These are phyloP conservation scores for Cucumis sativus DNA, from an alignment of 306 rosid genomes.

Conservation along the genomic window Cucumber_9930_V3 NC_026655.2:15793001-15793500, in stretches of 20 bases:
- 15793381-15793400: neutral
- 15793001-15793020: neutral
- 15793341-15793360: neutral
- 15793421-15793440: slow-evolving; percentile 87
- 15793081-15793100: slow-evolving; percentile 15
- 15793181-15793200: slow-evolving; percentile 47
- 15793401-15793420: slow-evolving; percentile 26
- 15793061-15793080: slow-evolving; percentile 1
- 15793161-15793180: slow-evolving; percentile 33
- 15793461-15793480: slow-evolving; percentile 71
- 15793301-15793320: neutral
- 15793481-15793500: slow-evolving; percentile 52
- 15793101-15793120: slow-evolving; percentile 39
- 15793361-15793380: neutral
- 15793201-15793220: slow-evolving; percentile 43
- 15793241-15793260: slow-evolving; percentile 67
- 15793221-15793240: slow-evolving; percentile 63
- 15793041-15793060: neutral
- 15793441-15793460: slow-evolving; percentile 92
- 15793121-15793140: slow-evolving; percentile 11
- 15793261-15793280: slow-evolving; percentile 66
- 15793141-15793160: neutral
- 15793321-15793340: neutral
- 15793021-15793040: neutral
- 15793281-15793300: slow-evolving; percentile 11